Base-by-base conservation (phyloP, 306 rosid species). In the Pterocarpus santalinus region DNA sequence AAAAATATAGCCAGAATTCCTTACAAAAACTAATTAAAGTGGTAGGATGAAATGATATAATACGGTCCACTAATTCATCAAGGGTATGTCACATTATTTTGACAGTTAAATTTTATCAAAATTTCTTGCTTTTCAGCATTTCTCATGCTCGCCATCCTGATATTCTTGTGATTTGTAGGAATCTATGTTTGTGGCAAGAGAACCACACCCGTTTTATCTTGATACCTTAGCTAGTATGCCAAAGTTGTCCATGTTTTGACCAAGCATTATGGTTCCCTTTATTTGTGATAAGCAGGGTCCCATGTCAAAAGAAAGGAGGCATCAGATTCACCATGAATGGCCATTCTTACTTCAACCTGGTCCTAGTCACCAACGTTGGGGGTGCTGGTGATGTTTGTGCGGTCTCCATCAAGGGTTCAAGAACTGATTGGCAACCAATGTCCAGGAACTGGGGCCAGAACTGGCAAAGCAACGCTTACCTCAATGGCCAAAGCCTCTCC, bases 371-470 rank as follows among this genome's bases (percentile, higher is more conserved):
- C 7, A 92, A 92, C 80, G 97, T 92, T 5, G 97, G 94, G 4
- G 94, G 94, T 52, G 87, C 89, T 3, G 97, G 97, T 47, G 97
- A 90, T 75, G 90, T 92, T 61, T 87, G 47, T 17, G 87, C 90
- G 2, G 94, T 87, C 69, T 89, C 86, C 51, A 83, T 92, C 83
- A 92, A 92, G 77, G 93, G 94, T 43, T 92, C 97, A 4, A 83
- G 75, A 65, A 87, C 92, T 11, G 22, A 43, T 38, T 92, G 97
- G 97, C 89, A 90, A 77, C 49, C 87, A 16, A 86, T 92, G 93
- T 89, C 91, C 0, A 87, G 90, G 51, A 92, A 92, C 60, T 92
- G 97, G 94, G 97, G 97, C 4, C 97, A 92, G 73, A 92, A 92
- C 73, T 92, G 94, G 97, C 97, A 92, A 68, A 90, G 86, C 89